Evolutionary conservation across 768 basidiomycete genomes (phyloP).

Genomic region (Lactarius sanguifluus): DNA sequence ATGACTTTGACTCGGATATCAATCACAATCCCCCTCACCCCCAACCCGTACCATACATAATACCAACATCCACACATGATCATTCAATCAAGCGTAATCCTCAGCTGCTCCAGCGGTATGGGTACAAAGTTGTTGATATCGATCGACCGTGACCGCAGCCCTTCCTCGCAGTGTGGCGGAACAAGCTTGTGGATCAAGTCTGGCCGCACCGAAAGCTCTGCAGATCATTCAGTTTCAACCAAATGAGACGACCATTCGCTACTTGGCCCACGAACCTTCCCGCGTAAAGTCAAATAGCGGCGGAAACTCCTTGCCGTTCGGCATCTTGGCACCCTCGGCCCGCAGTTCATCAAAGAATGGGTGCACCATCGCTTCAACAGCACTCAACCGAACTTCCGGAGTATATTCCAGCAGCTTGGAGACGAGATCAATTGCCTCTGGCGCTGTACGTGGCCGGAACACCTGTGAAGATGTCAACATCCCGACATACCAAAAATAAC

Average conservation of each 20-base stretch:
- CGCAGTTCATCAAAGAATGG: slow-evolving; percentile 97
- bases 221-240: slow-evolving; percentile 3
- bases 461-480: slow-evolving; percentile 52
- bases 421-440: slow-evolving; percentile 95
- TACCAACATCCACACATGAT: neutral
- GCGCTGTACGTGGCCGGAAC: slow-evolving; percentile 95
- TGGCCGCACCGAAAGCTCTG: slow-evolving; percentile 95
- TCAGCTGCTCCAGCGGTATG: slow-evolving; percentile 94
- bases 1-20: slow-evolving; percentile 23
- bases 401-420: slow-evolving; percentile 96
- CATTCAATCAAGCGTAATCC: slow-evolving; percentile 82
- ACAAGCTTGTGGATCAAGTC: slow-evolving; percentile 92
- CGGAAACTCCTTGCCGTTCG: slow-evolving; percentile 96
- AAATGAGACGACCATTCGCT: too few species aligned
- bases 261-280: slow-evolving; percentile 67
- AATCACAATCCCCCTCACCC: slow-evolving; percentile 10
- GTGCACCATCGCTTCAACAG: slow-evolving; percentile 89
- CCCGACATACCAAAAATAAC: slow-evolving; percentile 13
- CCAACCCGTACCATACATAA: neutral
- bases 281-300: slow-evolving; percentile 92
- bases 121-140: slow-evolving; percentile 90
- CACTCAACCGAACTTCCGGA: slow-evolving; percentile 87
- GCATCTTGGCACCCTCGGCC: slow-evolving; percentile 88
- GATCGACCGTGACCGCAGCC: slow-evolving; percentile 83
- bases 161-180: slow-evolving; percentile 85